Evolutionary conservation across 257 asterid genomes (phyloP), one percentile per base, ranked within the genome.

Genomic region (Solanum sitiens): DNA sequence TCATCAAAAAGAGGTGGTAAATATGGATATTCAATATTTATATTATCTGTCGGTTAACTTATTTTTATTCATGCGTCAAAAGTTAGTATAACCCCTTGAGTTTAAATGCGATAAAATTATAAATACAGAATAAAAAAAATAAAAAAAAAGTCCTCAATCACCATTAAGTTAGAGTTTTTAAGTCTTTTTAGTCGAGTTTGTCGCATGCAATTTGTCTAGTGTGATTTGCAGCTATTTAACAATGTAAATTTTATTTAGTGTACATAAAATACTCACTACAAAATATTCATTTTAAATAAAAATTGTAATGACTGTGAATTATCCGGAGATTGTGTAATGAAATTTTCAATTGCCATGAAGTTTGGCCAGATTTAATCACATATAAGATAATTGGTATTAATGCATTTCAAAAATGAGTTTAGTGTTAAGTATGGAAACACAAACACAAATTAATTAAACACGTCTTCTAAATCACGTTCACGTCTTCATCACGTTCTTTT

Each of bases 241-340:
- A 53, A 6, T 1, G 63, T 0, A 1, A 0, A 0, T 53, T 53
- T 53, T 53, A 16, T 16, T 0, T 10, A 15, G 21, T 50, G 7
- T 5, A 0, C 1, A 50, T 1, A 50, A 50, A 53, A 1, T 53
- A 0, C 1, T 16, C 23, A 53, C 10, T 10, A 16, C 9, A 53
- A 0, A 39, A 0, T 39, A 39, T 7, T 39, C 7, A 37, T 0
- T 1, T 1, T 0, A 1, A 0, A 1, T 53, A 53, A 1, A 16
- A 53, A 16, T 16, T 53, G 23, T 47, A 53, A 53, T 16, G 61
- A 6, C 9, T 6, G 10, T 9, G 9, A 9, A 0, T 37, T 16
- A 53, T 53, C 9, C 3, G 16, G 61, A 1, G 23, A 30, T 68
- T 16, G n/a, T 71, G 25, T 33, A 33, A 71, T 71, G 14, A 71